Evolutionary conservation across 257 asterid genomes (phyloP).

Genomic region (Fraxinus quadrangulata): DNA sequence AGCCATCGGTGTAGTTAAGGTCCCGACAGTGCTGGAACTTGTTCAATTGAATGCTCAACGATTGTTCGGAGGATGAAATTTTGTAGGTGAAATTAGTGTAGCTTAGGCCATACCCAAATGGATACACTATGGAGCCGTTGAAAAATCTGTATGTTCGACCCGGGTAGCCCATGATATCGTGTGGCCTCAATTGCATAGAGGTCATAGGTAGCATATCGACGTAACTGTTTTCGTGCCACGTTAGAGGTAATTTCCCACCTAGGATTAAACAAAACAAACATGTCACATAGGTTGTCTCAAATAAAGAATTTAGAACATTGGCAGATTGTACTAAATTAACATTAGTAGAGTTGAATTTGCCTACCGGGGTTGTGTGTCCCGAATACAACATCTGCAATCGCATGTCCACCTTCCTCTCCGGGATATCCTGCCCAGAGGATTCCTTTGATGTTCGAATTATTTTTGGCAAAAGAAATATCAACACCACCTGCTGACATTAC

Average conservation of each 20-base stretch:
- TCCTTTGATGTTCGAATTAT: conserved; percentile 23
- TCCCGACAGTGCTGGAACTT: conserved; percentile 39
- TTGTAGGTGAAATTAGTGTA: conserved; percentile 40
- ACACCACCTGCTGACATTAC: conserved; percentile 49
- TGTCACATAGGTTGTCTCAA: not conserved
- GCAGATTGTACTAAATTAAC: not conserved
- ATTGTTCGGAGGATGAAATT: not conserved
- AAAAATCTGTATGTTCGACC: conserved; percentile 54
- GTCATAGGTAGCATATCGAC: conserved; percentile 39
- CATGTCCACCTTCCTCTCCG: conserved; percentile 51
- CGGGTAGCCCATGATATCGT: conserved; percentile 33
- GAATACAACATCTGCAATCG: conserved; percentile 47
- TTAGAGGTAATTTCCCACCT: conserved; percentile 50
- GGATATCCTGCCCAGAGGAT: conserved; percentile 63
- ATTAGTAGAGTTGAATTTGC: not conserved
- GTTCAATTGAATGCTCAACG: conserved; percentile 21
- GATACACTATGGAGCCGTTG: conserved; percentile 37
- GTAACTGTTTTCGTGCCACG: conserved; percentile 41
- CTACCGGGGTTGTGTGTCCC: conserved; percentile 50
- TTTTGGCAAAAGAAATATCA: conserved; percentile 44
- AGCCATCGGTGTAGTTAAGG: conserved; percentile 16
- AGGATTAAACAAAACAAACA: not conserved
- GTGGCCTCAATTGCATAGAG: conserved; percentile 37
- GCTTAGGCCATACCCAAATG: conserved; percentile 53
- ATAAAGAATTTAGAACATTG: not conserved